Evolutionary conservation across 192 early-diverging fungal genomes (phyloP).

Genomic region (Rhizoclosmatium sp.): DNA sequence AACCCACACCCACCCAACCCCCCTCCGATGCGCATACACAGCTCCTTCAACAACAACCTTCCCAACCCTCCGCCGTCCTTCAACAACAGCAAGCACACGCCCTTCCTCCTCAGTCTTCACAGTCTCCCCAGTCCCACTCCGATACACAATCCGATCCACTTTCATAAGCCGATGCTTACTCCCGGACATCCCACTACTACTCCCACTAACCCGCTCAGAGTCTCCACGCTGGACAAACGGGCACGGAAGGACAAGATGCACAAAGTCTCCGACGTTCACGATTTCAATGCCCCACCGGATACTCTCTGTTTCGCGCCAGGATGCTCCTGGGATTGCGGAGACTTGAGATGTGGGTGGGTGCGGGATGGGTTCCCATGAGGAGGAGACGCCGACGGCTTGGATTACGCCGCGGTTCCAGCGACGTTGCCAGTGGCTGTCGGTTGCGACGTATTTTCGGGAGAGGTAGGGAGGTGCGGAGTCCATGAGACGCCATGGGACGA

Average conservation of each 20-base stretch:
- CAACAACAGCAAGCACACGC: neutral
- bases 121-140: neutral
- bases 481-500: slow-evolving; percentile 30
- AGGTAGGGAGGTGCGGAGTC: slow-evolving; percentile 15
- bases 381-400: slow-evolving; percentile 24
- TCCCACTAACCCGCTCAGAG: neutral
- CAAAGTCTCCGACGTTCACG: slow-evolving; percentile 16
- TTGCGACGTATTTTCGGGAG: slow-evolving; percentile 4
- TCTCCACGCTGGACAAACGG: slow-evolving; percentile 2
- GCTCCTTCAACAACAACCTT: slow-evolving; percentile 38
- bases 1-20: slow-evolving; percentile 23
- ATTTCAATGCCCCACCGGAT: slow-evolving; percentile 32
- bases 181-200: neutral
- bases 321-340: neutral
- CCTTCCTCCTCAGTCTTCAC: neutral
- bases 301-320: slow-evolving; percentile 8
- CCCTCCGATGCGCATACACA: slow-evolving; percentile 30
- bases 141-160: slow-evolving; percentile 17
- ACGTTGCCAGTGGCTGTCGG: slow-evolving; percentile 26
- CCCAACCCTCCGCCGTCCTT: neutral
- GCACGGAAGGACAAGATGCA: slow-evolving; percentile 27
- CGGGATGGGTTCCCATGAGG: slow-evolving; percentile 24
- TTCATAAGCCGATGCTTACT: slow-evolving; percentile 35
- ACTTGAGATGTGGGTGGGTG: neutral
- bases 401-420: slow-evolving; percentile 38